A percentile compares a stretch with the other conserved stretches of the same genome.
These are phyloP conservation scores for Talaromyces sp. DNA, from an alignment of 2,329 filamentous ascomycete species.

Conservation along the genomic window DNA sequence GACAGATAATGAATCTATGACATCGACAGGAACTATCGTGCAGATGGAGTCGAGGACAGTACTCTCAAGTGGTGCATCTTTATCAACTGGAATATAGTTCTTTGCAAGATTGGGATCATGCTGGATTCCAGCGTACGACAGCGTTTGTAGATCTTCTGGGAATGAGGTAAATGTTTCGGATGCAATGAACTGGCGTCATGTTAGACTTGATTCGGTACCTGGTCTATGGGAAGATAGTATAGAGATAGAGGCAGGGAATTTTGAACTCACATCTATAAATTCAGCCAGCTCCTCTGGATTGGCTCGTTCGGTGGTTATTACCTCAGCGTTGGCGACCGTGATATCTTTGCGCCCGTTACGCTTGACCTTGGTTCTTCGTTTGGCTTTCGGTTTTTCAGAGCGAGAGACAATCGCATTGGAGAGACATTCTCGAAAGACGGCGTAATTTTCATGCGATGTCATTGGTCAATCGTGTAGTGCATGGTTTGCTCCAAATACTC, in stretches of 20 bases:
- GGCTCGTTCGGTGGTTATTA: constrained; percentile 22
- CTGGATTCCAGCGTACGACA: constrained; percentile 63
- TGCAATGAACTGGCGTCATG: constrained; percentile 63
- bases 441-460: constrained; percentile 56
- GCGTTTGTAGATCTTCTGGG: constrained; percentile 61
- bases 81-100: constrained; percentile 50
- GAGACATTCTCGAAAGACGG: constrained; percentile 73
- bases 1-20: constrained; percentile 67
- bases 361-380: constrained; percentile 23
- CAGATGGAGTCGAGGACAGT: constrained; percentile 56
- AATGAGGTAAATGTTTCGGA: constrained; percentile 68
- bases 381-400: constrained; percentile 52
- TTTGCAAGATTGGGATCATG: constrained; percentile 54
- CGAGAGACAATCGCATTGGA: constrained; percentile 69
- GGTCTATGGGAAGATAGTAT: not conserved
- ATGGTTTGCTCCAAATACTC: not conserved
- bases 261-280: constrained; percentile 66
- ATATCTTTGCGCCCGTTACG: constrained; percentile 18
- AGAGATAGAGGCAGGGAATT: too few species aligned
- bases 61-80: constrained; percentile 55
- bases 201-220: not conserved
- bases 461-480: constrained; percentile 17
- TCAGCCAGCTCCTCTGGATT: constrained; percentile 73
- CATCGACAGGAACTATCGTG: constrained; percentile 59
- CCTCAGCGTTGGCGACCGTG: constrained; percentile 9